Conservation (phyloP, 352 stramenopile species). For the Pythium monospermum region DNA sequence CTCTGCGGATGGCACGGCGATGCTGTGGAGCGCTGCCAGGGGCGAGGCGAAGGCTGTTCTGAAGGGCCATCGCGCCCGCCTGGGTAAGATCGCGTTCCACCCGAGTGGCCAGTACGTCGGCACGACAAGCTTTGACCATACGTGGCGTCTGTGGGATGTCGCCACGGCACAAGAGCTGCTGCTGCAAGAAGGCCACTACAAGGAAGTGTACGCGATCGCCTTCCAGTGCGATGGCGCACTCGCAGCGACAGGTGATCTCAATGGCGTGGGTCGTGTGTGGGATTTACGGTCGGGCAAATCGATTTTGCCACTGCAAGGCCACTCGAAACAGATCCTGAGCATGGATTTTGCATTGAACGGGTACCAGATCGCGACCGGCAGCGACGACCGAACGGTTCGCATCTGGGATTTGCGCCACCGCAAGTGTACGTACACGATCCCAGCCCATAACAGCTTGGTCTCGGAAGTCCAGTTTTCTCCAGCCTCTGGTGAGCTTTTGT, state of each 20-base stretch:
- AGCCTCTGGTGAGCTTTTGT: slow-evolving; percentile 78
- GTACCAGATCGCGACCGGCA: slow-evolving; percentile 90
- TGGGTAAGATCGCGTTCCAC: slow-evolving; percentile 93
- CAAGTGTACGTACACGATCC: slow-evolving; percentile 90
- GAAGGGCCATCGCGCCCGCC: slow-evolving; percentile 60
- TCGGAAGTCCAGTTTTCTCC: slow-evolving; percentile 89
- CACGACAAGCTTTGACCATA: slow-evolving; percentile 96
- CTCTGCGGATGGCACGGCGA: slow-evolving; percentile 71
- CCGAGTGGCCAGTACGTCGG: slow-evolving; percentile 89
- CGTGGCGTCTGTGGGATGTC: slow-evolving; percentile 97
- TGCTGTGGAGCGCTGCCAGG: slow-evolving; percentile 58
- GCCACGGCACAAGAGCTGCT: slow-evolving; percentile 89
- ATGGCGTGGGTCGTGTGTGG: slow-evolving; percentile 93
- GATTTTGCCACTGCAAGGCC: slow-evolving; percentile 86
- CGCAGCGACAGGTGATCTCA: slow-evolving; percentile 92
- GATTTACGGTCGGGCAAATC: slow-evolving; percentile 94
- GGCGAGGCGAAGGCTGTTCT: slow-evolving; percentile 57
- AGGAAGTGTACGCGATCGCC: slow-evolving; percentile 93
- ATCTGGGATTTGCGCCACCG: slow-evolving; percentile 95
- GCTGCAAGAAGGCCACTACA: slow-evolving; percentile 95
- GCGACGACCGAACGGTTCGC: slow-evolving; percentile 94
- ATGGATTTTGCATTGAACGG: slow-evolving; percentile 93
- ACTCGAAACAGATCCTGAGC: slow-evolving; percentile 94
- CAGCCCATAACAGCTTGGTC: slow-evolving; percentile 94
- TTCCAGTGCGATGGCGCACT: slow-evolving; percentile 96